A percentile compares a stretch with the other conserved stretches of the same genome.
These are phyloP conservation scores for Cystoderma amianthinum DNA, from an alignment of 768 basidiomycete genomes.

Conservation along the genomic window DNA sequence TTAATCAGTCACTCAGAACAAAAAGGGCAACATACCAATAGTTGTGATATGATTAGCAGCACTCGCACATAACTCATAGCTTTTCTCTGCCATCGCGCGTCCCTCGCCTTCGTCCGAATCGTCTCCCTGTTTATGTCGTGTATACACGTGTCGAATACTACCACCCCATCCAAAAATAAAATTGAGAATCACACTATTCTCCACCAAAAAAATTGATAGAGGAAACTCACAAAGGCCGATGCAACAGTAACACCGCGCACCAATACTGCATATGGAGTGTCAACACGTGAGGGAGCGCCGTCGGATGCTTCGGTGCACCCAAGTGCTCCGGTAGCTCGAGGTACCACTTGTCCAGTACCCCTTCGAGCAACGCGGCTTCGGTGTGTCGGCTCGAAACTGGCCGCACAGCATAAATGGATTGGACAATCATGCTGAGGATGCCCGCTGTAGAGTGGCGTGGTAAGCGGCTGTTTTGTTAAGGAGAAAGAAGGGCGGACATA, in stretches of 20 bases:
- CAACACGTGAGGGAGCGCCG: constrained; percentile 57
- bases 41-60: constrained; percentile 78
- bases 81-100: constrained; percentile 48
- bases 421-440: constrained; percentile 62
- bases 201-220: no score
- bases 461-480: no score
- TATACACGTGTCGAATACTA: constrained; percentile 33
- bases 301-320: constrained; percentile 29
- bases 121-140: constrained; percentile 33
- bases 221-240: constrained; percentile 68
- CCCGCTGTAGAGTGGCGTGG: constrained; percentile 37
- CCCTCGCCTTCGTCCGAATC: constrained; percentile 45
- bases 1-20: no score
- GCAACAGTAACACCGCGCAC: constrained; percentile 69
- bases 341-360: constrained; percentile 67
- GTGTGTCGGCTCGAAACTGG: constrained; percentile 46
- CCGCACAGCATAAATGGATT: constrained; percentile 64
- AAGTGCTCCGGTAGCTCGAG: constrained; percentile 63
- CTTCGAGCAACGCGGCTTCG: constrained; percentile 54
- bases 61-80: constrained; percentile 65
- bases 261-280: constrained; percentile 85
- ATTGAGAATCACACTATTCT: no score
- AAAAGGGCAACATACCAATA: constrained; percentile 36
- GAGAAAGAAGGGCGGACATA: constrained; percentile 26
- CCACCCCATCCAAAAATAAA: no score